Evolutionary conservation across 805 yeast species (phyloP), one percentile per base, ranked within the genome.

Genomic region (Candida piceae): DNA sequence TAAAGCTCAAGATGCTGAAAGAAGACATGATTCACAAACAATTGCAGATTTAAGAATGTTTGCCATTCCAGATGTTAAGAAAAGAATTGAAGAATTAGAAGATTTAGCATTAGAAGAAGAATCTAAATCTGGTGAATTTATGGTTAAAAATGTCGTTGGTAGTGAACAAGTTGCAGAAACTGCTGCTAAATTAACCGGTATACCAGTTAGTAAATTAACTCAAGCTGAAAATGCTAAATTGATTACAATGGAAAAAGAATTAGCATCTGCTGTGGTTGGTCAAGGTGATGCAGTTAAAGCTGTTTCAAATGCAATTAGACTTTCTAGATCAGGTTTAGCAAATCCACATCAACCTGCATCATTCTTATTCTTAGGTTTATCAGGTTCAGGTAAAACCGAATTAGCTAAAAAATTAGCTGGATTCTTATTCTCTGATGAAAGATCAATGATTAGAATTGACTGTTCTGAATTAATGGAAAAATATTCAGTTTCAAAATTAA

Each of bases 351-450:
- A 94, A 49, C 98, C 98, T 5, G 87, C 97, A 1, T 85, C 96
- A 11, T 93, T 93, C 74, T 57, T 93, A 56, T 93, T 93, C 74
- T 69, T 94, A 44, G 98, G 98, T 42, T 74, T 90, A 42, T 85
- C 96, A 3, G 98, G 98, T 52, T 87, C 96, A 6, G 98, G 98
- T 76, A 93, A 93, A 72, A 93, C 98, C 7, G 97, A 93, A 63
- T 72, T 93, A 50, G 97, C 98, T 17, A 93, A 93, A 76, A 93
- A 89, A 55, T 74, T 93, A 18, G 97, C 98, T 9, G 96, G 94
- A 0, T 93, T 93, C 69, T 72, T 93, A 55, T 93, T 93, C 66
- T 85, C 95, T 35, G 97, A 93, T 58, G 97, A 90, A 60, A 84
- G 80, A 64, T 95, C 96, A 34, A 90, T 93, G 86, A 84, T 93